Evolutionary conservation across 257 asterid genomes (phyloP).

Genomic region (Fraxinus cuspidata): DNA sequence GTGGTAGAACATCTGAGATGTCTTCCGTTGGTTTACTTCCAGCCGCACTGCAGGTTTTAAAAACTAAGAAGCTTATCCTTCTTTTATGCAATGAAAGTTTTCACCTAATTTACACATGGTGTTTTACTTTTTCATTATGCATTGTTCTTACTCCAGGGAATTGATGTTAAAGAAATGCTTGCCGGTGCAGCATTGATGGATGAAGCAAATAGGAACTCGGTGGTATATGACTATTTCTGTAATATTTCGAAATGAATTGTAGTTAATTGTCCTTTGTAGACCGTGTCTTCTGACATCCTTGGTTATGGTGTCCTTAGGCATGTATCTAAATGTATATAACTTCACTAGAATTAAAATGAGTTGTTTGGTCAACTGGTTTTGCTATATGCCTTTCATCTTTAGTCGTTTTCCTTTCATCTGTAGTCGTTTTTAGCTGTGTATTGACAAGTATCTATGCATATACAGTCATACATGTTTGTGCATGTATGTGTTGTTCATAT

Average conservation of each 20-base stretch:
- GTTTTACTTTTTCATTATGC: constrained; percentile 9
- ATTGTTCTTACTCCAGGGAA: constrained; percentile 57
- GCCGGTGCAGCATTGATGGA: constrained; percentile 98
- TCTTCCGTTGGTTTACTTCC: constrained; percentile 99
- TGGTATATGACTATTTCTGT: constrained; percentile 49
- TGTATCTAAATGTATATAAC: background rate
- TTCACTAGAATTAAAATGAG: constrained; percentile 11
- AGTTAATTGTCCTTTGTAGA: background rate
- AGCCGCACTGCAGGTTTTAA: constrained; percentile 91
- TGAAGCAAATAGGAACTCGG: constrained; percentile 72
- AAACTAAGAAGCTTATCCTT: constrained; percentile 9
- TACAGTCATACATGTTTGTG: constrained; percentile 1
- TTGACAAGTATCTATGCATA: background rate
- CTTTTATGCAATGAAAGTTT: constrained; percentile 9
- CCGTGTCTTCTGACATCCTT: constrained; percentile 20
- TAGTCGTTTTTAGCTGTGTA: background rate
- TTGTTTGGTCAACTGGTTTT: constrained; percentile 8
- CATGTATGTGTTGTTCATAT: background rate
- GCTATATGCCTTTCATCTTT: background rate
- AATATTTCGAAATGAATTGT: constrained; percentile 10
- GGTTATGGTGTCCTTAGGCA: constrained; percentile 16
- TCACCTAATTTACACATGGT: background rate
- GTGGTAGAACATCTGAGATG: constrained; percentile 98
- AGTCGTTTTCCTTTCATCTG: background rate
- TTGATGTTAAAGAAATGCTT: constrained; percentile 86